These are phyloP conservation scores for Calonectria naviculata DNA, from an alignment of 2,329 filamentous ascomycete genomes.

Conservation along the genomic window DNA sequence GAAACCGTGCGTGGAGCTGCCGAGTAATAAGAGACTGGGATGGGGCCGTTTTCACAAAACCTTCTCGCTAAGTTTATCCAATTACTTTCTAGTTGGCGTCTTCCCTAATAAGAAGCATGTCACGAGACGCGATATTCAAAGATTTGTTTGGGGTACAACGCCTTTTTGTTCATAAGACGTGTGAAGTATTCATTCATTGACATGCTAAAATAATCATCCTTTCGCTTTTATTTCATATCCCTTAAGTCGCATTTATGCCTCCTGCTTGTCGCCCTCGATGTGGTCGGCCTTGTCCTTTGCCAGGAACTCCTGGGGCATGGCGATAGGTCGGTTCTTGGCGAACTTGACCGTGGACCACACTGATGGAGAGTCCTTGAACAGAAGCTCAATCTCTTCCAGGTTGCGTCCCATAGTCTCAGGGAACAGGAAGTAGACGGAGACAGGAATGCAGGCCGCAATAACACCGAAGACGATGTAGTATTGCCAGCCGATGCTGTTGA, in stretches of 20 bases:
- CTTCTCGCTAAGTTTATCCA: neutral
- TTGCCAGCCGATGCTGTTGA: conserved; percentile 66
- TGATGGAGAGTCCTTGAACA: conserved; percentile 53
- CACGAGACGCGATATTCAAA: neutral
- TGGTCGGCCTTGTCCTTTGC: conserved; percentile 41
- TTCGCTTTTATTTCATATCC: neutral
- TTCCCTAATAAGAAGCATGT: neutral
- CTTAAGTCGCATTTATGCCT: neutral
- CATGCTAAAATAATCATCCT: conserved; percentile 1
- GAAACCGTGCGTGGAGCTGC: conserved; percentile 43
- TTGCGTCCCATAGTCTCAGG: conserved; percentile 62
- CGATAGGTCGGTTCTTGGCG: conserved; percentile 48
- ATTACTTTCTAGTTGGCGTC: neutral
- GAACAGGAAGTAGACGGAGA: conserved; percentile 48
- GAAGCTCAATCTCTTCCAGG: conserved; percentile 57
- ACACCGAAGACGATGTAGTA: conserved; percentile 55
- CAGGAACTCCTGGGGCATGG: conserved; percentile 44
- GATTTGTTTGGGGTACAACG: neutral
- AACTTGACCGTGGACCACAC: conserved; percentile 49
- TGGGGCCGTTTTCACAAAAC: neutral
- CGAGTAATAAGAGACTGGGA: neutral
- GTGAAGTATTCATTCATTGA: neutral
- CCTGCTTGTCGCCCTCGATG: conserved; percentile 21
- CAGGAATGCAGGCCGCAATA: conserved; percentile 55
- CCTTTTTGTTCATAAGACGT: neutral